Conservation (phyloP, 441 rosid genomes). For the Sinapis alba region DNA sequence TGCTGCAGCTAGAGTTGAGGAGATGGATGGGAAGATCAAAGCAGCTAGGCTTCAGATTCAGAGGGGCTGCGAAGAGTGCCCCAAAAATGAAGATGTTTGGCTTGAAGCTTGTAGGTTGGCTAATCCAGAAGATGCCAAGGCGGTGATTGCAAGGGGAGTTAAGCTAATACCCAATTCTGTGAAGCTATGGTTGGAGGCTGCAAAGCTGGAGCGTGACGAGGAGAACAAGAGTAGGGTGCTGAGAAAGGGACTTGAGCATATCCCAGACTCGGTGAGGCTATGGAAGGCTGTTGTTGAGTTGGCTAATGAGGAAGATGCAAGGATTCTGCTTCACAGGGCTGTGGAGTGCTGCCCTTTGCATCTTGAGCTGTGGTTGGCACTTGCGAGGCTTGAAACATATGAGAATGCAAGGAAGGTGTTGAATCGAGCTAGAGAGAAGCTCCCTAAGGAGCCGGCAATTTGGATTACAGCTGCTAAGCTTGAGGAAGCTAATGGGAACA, state of each 20-base stretch:
- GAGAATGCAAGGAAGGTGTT: conserved; percentile 80
- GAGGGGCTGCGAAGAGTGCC: conserved; percentile 93
- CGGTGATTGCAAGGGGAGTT: conserved; percentile 83
- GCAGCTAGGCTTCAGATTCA: conserved; percentile 83
- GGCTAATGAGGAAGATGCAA: conserved; percentile 81
- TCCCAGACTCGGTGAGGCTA: conserved; percentile 88
- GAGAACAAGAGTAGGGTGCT: conserved; percentile 82
- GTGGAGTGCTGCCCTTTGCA: conserved; percentile 97
- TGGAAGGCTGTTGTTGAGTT: conserved; percentile 95
- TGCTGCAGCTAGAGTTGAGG: conserved; percentile 96
- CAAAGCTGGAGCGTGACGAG: conserved; percentile 86
- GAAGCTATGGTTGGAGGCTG: conserved; percentile 92
- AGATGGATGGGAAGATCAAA: conserved; percentile 90
- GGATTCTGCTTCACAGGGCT: conserved; percentile 82
- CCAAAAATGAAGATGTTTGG: conserved; percentile 93
- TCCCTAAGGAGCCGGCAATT: conserved; percentile 88
- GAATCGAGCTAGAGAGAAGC: conserved; percentile 75
- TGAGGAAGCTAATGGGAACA: conserved; percentile 94
- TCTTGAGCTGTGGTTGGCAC: conserved; percentile 89
- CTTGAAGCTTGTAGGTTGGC: conserved; percentile 91
- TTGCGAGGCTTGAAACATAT: conserved; percentile 87
- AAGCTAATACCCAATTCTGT: conserved; percentile 90
- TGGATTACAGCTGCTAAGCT: conserved; percentile 97
- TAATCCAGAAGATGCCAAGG: conserved; percentile 89
- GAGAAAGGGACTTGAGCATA: conserved; percentile 85